Conservation (phyloP, 306 rosid genomes). For the Rosa lucieae region DNA sequence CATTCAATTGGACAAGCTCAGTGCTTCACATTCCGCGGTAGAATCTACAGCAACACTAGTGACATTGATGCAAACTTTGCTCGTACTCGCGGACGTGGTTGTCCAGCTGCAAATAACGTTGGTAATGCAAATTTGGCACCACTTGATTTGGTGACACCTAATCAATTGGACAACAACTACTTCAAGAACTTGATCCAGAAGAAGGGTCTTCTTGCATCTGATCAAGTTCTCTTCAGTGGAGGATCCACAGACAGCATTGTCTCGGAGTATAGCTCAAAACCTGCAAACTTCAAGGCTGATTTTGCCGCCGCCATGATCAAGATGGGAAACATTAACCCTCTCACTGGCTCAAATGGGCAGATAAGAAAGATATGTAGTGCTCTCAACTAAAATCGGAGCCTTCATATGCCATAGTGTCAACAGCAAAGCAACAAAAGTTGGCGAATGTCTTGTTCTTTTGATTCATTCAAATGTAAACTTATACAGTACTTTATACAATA, state of each 20-base stretch:
- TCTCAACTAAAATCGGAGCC: slow-evolving; percentile 16
- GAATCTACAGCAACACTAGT: slow-evolving; percentile 46
- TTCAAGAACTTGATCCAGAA: slow-evolving; percentile 51
- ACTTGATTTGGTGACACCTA: slow-evolving; percentile 57
- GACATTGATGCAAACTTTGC: slow-evolving; percentile 52
- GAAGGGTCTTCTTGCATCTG: slow-evolving; percentile 53
- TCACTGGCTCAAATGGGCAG: slow-evolving; percentile 24
- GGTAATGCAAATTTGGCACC: slow-evolving; percentile 44
- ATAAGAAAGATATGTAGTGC: slow-evolving; percentile 33
- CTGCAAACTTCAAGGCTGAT: slow-evolving; percentile 12
- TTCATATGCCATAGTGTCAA: not conserved
- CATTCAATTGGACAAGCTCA: slow-evolving; percentile 58
- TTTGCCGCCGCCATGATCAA: slow-evolving; percentile 27
- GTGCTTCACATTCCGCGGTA: slow-evolving; percentile 40
- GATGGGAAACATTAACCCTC: slow-evolving; percentile 31
- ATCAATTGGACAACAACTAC: slow-evolving; percentile 53
- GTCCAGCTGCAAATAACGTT: slow-evolving; percentile 21
- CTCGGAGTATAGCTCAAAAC: slow-evolving; percentile 20
- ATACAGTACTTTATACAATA: not conserved
- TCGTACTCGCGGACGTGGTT: slow-evolving; percentile 35
- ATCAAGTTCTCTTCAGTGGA: slow-evolving; percentile 35
- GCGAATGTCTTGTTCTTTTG: not conserved
- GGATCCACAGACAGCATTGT: slow-evolving; percentile 29
- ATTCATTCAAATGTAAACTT: not conserved
- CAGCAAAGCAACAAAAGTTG: not conserved